Evolutionary conservation across 306 rosid genomes (phyloP).

Genomic region (Prunus campanulata): DNA sequence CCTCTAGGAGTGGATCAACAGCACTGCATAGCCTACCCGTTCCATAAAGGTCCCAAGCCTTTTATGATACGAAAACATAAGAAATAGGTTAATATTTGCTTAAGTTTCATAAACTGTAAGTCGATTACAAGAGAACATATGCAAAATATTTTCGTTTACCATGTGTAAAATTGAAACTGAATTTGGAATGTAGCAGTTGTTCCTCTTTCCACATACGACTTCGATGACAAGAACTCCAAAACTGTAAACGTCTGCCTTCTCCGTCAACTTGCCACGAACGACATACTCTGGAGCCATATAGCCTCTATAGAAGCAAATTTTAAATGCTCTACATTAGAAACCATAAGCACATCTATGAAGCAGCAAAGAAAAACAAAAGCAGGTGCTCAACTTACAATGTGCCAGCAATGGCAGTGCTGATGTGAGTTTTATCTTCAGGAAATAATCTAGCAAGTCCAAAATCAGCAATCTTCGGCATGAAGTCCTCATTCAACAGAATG

Average conservation of each 20-base stretch:
- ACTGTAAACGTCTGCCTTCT: slow-evolving; percentile 77
- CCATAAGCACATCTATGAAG: background rate
- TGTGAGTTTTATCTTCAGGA: slow-evolving; percentile 40
- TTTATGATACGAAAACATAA: background rate
- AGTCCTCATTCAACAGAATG: slow-evolving; percentile 49
- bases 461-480: slow-evolving; percentile 63
- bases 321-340: background rate
- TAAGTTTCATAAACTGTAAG: too few species aligned
- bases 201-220: slow-evolving; percentile 56
- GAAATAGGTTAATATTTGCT: background rate
- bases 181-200: slow-evolving; percentile 25
- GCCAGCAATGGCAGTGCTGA: slow-evolving; percentile 46
- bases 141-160: slow-evolving; percentile 16
- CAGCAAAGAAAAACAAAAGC: background rate
- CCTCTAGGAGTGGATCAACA: slow-evolving; percentile 37
- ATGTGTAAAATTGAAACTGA: slow-evolving; percentile 32
- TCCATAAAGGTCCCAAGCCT: slow-evolving; percentile 49
- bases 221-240: slow-evolving; percentile 65
- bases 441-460: slow-evolving; percentile 76
- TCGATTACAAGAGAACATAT: background rate
- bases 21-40: slow-evolving; percentile 29
- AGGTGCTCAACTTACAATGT: slow-evolving; percentile 27
- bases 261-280: slow-evolving; percentile 55
- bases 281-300: slow-evolving; percentile 84
- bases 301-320: slow-evolving; percentile 39